Evolutionary conservation across 1,284 basidiomycete genomes (phyloP).

Genomic region (Ceratobasidium papillatum): DNA sequence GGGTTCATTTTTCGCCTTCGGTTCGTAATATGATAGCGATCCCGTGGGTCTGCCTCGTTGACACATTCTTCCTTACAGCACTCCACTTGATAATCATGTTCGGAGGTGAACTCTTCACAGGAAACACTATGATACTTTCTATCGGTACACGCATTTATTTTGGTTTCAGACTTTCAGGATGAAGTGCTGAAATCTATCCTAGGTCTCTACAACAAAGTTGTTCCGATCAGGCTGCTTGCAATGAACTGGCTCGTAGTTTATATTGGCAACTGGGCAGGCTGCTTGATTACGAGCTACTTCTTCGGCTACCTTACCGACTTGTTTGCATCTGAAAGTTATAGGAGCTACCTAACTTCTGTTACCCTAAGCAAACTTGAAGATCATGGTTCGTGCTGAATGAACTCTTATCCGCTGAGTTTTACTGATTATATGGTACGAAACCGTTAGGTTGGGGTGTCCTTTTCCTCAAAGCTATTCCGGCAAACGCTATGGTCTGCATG

Average conservation of each 20-base stretch:
- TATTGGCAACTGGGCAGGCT: slow-evolving; percentile 45
- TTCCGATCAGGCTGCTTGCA: slow-evolving; percentile 1
- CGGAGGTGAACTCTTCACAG: slow-evolving; percentile 46
- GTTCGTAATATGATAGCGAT: slow-evolving; percentile 23
- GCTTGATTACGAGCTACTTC: slow-evolving; percentile 44
- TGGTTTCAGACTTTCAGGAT: not conserved
- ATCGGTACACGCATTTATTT: slow-evolving; percentile 40
- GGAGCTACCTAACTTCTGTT: not conserved
- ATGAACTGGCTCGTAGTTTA: slow-evolving; percentile 45
- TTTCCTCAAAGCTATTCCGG: slow-evolving; percentile 46
- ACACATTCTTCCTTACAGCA: slow-evolving; percentile 27
- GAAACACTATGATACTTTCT: slow-evolving; percentile 45
- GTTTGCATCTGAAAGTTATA: slow-evolving; percentile 39
- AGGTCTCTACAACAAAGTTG: slow-evolving; percentile 11
- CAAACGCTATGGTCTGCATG: slow-evolving; percentile 46
- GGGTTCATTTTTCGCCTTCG: slow-evolving; percentile 32
- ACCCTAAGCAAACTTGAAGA: slow-evolving; percentile 23
- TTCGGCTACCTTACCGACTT: slow-evolving; percentile 45
- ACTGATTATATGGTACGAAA: not conserved
- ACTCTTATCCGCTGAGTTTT: not conserved
- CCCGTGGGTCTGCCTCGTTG: slow-evolving; percentile 40
- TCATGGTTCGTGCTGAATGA: not conserved
- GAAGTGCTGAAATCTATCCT: not conserved
- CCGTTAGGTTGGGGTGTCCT: slow-evolving; percentile 45
- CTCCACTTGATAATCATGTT: slow-evolving; percentile 42